Conservation (phyloP, 2,329 filamentous ascomycete genomes). For the Pestalotiopsis sp. region DNA sequence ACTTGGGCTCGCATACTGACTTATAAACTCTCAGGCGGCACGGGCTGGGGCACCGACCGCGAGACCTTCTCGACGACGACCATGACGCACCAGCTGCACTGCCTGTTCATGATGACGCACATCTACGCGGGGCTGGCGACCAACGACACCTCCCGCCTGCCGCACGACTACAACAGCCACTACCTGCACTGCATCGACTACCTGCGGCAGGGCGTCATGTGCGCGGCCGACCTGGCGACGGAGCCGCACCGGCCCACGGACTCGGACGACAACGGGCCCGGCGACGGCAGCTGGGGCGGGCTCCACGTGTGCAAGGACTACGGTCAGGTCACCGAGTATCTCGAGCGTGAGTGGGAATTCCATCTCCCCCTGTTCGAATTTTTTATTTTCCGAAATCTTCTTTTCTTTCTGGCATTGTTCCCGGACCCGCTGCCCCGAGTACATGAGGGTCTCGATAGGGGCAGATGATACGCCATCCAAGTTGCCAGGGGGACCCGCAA, state of each 20-base stretch:
- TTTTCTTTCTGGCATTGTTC: too few relatives aligned
- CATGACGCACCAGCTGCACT: constrained; percentile 40
- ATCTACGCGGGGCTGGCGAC: constrained; percentile 32
- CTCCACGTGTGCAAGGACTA: constrained; percentile 30
- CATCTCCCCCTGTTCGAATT: background rate
- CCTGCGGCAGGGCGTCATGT: constrained; percentile 29
- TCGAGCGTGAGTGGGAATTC: constrained; percentile 21
- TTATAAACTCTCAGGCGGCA: constrained; percentile 27
- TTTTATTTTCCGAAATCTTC: background rate
- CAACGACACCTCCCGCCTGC: constrained; percentile 22
- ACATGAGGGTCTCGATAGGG: background rate
- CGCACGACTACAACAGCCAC: constrained; percentile 29
- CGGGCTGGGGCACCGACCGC: constrained; percentile 38
- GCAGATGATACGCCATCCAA: background rate
- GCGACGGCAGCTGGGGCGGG: constrained; percentile 27
- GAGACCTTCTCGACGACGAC: constrained; percentile 41
- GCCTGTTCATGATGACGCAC: constrained; percentile 39
- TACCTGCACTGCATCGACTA: constrained; percentile 29
- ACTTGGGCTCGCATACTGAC: constrained; percentile 6
- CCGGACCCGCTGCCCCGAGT: too few relatives aligned
- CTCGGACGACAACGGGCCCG: constrained; percentile 23
- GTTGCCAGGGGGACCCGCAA: background rate
- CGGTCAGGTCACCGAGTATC: constrained; percentile 22
- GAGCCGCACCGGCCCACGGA: constrained; percentile 26
- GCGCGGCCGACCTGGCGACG: constrained; percentile 25